Base-by-base conservation (phyloP, 1,139 yeast species). In the Zygosaccharomyces pseudobailii region DNA sequence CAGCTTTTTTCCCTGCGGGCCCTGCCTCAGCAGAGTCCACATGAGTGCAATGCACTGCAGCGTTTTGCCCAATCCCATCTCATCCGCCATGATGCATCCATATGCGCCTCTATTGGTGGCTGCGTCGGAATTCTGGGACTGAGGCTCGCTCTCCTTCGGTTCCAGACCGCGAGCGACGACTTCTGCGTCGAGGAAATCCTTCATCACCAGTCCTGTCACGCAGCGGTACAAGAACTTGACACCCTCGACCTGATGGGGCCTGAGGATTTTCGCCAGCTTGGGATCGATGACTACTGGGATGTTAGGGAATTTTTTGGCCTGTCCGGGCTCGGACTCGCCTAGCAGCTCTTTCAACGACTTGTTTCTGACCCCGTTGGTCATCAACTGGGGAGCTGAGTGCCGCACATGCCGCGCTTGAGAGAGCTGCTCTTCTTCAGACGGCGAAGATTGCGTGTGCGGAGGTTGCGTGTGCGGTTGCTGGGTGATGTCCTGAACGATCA, bases 21-120 rank as follows among this genome's bases (percentile, higher is more conserved):
- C 84, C 65, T 92, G 99, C 54, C 79, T 80, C 40, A 92, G 72
- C 45, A 92, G 67, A 0, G 98, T 92, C 98, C 98, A 92, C 87
- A 92, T 78, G 37, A 92, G 73, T 0, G 97, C 76, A 40, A 92
- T 76, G 65, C 98, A 94, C 66, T 92, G 99, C 37, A 92, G 73
- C 0, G 99, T 92, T 64, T 92, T 92, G 23, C 98, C 98, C 39
- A 92, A 74, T 2, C 98, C 98, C 98, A 92, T 92, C 69, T 89
- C 99, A 71, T 92, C 99, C 0, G 99, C 99, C 98, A 92, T 92
- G 46, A 92, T 94, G 64, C 98, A 92, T 1, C 99, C 99, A 62
- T 84, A 82, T 0, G 97, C 97, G 36, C 82, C 75, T 2, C 89
- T 80, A 25, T 49, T 49, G n/a, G 40, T 36, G 24, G 34, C 35